A percentile compares a stretch with the other conserved stretches of the same genome.
Evolutionary conservation across 2,329 filamentous ascomycete species (phyloP).

Genomic region (Tolypocladium paradoxum): DNA sequence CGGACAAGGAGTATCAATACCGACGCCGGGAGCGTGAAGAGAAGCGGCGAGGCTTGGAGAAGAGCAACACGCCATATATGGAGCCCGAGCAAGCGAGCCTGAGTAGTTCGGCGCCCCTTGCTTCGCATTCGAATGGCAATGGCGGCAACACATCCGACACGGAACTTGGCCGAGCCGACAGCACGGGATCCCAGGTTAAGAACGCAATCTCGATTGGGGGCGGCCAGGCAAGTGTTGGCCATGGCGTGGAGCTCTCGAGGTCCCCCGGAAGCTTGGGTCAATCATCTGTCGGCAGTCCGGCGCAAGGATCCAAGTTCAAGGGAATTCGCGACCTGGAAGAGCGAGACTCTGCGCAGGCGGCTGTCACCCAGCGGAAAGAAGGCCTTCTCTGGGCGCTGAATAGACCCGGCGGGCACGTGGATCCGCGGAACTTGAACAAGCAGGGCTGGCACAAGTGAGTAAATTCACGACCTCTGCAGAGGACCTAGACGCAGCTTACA

Average conservation of each 20-base stretch:
- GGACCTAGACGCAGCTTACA: not conserved
- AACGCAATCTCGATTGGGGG: constrained; percentile 35
- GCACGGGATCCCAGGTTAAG: constrained; percentile 58
- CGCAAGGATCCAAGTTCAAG: constrained; percentile 59
- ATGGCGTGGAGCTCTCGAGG: constrained; percentile 36
- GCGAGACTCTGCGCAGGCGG: constrained; percentile 48
- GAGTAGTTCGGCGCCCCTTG: constrained; percentile 20
- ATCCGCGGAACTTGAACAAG: constrained; percentile 91
- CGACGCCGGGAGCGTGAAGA: constrained; percentile 92
- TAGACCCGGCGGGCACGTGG: constrained; percentile 84
- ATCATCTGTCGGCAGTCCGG: constrained; percentile 37
- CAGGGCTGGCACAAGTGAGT: constrained; percentile 97
- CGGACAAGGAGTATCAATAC: constrained; percentile 94
- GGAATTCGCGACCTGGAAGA: constrained; percentile 90
- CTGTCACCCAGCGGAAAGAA: constrained; percentile 67
- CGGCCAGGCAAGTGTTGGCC: constrained; percentile 17
- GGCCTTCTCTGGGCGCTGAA: constrained; percentile 91
- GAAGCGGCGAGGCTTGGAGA: constrained; percentile 81
- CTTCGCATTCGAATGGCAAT: constrained; percentile 30
- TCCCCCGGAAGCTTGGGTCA: constrained; percentile 45
- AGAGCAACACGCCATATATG: constrained; percentile 63
- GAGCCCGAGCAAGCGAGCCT: constrained; percentile 53
- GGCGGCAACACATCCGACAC: constrained; percentile 47
- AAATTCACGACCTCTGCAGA: not conserved
- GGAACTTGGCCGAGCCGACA: constrained; percentile 63